Percentiles rank a stretch among this genome's conserved stretches.
phyloP scores from a whole-genome alignment of 805 yeast species.

The Candida pseudofarinosa region DNA sequence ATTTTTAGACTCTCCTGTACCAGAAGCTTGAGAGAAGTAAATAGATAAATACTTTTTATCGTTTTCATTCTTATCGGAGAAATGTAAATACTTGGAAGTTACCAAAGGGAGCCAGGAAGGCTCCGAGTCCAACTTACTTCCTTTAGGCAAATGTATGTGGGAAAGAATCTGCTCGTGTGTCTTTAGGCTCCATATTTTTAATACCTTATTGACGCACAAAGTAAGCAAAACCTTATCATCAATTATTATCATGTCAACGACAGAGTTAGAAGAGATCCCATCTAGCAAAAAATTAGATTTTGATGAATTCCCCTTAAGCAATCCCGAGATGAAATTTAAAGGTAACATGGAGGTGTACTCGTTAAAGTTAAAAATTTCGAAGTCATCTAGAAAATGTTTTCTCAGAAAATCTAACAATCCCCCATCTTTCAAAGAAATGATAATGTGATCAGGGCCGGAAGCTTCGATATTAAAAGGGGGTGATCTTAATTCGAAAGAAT shows the following conservation, averaged over 20 bases:
- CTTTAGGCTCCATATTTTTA: slow-evolving; percentile 59
- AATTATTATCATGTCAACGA: slow-evolving; percentile 38
- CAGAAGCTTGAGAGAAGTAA: slow-evolving; percentile 13
- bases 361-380: slow-evolving; percentile 48
- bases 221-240: slow-evolving; percentile 42
- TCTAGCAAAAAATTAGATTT: slow-evolving; percentile 22
- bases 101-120: slow-evolving; percentile 25
- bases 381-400: slow-evolving; percentile 30
- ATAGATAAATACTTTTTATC: slow-evolving; percentile 13
- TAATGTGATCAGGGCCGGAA: slow-evolving; percentile 38
- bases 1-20: slow-evolving; percentile 6
- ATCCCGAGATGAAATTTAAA: slow-evolving; percentile 23
- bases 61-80: slow-evolving; percentile 5
- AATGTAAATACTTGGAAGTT: slow-evolving; percentile 28
- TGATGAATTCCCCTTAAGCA: slow-evolving; percentile 13
- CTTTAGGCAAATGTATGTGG: slow-evolving; percentile 11
- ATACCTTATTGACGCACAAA: slow-evolving; percentile 47
- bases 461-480: slow-evolving; percentile 32
- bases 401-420: slow-evolving; percentile 58
- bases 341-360: slow-evolving; percentile 39
- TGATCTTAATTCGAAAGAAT: slow-evolving; percentile 44
- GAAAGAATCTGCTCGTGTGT: slow-evolving; percentile 22
- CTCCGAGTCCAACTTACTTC: not conserved
- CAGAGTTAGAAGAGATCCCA: slow-evolving; percentile 38
- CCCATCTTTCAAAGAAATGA: slow-evolving; percentile 73